Conservation (phyloP, 306 rosid species). For the Lathyrus oleraceus region DNA sequence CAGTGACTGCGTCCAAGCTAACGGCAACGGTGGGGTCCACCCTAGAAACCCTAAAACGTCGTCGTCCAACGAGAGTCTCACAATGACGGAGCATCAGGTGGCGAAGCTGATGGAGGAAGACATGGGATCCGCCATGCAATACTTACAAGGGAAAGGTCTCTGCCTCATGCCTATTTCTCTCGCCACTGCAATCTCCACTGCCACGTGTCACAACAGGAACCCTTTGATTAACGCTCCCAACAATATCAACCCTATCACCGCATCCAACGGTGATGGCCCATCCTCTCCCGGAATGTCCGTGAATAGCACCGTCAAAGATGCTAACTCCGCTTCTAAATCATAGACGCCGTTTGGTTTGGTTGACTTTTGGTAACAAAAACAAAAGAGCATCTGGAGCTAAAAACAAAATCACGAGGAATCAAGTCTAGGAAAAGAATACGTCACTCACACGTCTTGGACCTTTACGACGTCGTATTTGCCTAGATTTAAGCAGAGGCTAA, state of each 20-base stretch:
- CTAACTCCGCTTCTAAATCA: slow-evolving; percentile 74
- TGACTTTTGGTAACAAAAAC: slow-evolving; percentile 25
- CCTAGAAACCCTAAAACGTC: slow-evolving; percentile 48
- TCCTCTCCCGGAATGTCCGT: slow-evolving; percentile 87
- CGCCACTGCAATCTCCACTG: slow-evolving; percentile 85
- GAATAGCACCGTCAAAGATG: slow-evolving; percentile 63
- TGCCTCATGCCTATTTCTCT: slow-evolving; percentile 98
- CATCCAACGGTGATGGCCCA: slow-evolving; percentile 76
- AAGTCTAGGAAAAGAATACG: slow-evolving; percentile 60
- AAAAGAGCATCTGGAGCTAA: not conserved
- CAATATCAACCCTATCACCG: slow-evolving; percentile 3
- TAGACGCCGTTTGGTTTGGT: slow-evolving; percentile 41
- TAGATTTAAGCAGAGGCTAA: slow-evolving; percentile 49
- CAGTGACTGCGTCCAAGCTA: slow-evolving; percentile 66
- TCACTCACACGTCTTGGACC: not conserved
- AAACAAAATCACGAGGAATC: slow-evolving; percentile 37
- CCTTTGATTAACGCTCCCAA: slow-evolving; percentile 39
- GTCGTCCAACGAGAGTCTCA: slow-evolving; percentile 62
- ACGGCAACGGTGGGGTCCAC: slow-evolving; percentile 39
- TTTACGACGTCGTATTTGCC: slow-evolving; percentile 72
- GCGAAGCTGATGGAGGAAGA: slow-evolving; percentile 95
- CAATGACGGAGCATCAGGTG: slow-evolving; percentile 92
- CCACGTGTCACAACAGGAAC: slow-evolving; percentile 79
- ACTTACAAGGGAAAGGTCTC: slow-evolving; percentile 91
- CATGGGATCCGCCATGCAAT: slow-evolving; percentile 99